Evolutionary conservation across 371 early-diverging fungal species (phyloP).

Genomic region (Rhizomucor pusillus): DNA sequence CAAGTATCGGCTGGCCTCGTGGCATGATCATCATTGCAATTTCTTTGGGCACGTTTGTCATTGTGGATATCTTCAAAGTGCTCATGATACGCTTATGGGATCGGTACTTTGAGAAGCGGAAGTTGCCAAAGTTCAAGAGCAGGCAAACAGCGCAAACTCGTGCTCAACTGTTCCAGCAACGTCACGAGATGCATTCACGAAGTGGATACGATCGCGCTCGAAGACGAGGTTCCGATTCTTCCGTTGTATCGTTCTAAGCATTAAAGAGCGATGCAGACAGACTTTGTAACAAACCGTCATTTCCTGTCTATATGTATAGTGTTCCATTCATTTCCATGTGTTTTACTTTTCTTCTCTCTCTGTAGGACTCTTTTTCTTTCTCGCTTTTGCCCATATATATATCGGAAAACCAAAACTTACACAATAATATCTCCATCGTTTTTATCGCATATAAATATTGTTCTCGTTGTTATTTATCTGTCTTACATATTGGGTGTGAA

Average conservation of each 20-base stretch:
- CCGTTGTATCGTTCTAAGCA: slow-evolving; percentile 35
- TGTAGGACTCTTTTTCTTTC: no score
- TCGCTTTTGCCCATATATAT: no score
- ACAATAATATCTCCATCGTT: no score
- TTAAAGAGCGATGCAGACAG: no score
- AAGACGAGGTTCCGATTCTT: slow-evolving; percentile 28
- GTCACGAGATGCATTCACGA: slow-evolving; percentile 19
- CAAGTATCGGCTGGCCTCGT: slow-evolving; percentile 50
- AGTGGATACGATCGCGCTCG: slow-evolving; percentile 37
- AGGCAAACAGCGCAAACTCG: slow-evolving; percentile 7
- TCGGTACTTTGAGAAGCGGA: neutral
- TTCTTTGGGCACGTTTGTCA: slow-evolving; percentile 67
- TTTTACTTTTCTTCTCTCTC: no score
- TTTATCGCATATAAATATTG: no score
- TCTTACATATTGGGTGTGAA: no score
- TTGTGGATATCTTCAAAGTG: slow-evolving; percentile 88
- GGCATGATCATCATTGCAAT: slow-evolving; percentile 64
- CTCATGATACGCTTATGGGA: slow-evolving; percentile 71
- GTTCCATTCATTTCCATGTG: no score
- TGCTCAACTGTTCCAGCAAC: slow-evolving; percentile 15
- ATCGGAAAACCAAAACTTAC: no score
- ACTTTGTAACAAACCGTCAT: no score
- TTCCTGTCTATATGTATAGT: no score
- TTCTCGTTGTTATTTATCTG: no score
- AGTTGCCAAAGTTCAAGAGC: slow-evolving; percentile 3